A percentile compares a stretch with the other conserved stretches of the same genome.
phyloP scores from a whole-genome alignment of 106 monocot genomes.

The Dendrobium nobile region DNA sequence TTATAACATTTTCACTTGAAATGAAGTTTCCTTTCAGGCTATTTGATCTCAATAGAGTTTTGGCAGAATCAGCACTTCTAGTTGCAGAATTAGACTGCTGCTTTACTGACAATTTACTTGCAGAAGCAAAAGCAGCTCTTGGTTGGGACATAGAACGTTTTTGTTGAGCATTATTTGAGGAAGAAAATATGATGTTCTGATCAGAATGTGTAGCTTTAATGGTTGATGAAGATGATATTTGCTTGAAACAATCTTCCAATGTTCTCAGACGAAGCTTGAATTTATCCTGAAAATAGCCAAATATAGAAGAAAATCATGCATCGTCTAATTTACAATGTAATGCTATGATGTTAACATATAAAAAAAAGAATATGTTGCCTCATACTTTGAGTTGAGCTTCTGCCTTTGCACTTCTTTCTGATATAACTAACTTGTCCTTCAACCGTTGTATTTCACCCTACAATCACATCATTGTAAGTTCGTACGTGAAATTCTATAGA shows the following conservation, averaged over 20 bases:
- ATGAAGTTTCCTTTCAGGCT: conserved; percentile 17
- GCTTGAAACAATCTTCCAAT: conserved; percentile 51
- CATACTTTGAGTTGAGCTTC: conserved; percentile 60
- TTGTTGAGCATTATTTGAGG: background rate
- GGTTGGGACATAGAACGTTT: conserved; percentile 21
- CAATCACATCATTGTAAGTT: conserved; percentile 9
- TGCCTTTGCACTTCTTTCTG: conserved; percentile 49
- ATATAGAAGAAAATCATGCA: background rate
- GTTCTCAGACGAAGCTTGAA: conserved; percentile 44
- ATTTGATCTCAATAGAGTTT: conserved; percentile 8
- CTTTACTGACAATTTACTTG: conserved; percentile 13
- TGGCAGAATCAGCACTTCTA: conserved; percentile 10
- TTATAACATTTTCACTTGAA: conserved; percentile 15
- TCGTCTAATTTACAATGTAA: background rate
- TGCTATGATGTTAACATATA: background rate
- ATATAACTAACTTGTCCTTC: conserved; percentile 35
- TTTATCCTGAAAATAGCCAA: conserved; percentile 35
- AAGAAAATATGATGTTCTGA: background rate
- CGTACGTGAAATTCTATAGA: background rate
- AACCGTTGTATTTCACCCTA: conserved; percentile 64
- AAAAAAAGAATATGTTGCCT: background rate
- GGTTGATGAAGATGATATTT: conserved; percentile 16
- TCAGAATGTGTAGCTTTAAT: conserved; percentile 14
- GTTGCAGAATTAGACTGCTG: too few species aligned
- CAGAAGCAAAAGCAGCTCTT: conserved; percentile 14